These are phyloP conservation scores for Camelina sativa DNA, from an alignment of 345 rosid genomes.

Conservation along the genomic window DNA sequence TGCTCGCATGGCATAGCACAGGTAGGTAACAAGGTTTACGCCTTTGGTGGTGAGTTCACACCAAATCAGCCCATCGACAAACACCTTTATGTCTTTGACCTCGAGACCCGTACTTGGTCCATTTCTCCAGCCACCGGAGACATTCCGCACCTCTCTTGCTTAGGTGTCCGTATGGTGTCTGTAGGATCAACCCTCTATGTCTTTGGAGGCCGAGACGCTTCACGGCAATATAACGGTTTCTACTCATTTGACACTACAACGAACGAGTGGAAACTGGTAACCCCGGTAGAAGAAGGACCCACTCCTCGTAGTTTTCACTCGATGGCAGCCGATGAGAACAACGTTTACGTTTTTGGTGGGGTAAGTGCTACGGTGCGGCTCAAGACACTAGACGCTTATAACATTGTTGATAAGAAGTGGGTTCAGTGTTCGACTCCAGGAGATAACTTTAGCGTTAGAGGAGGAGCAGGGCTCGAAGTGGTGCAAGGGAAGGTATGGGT, in stretches of 20 bases:
- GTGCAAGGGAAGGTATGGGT: slow-evolving; percentile 43
- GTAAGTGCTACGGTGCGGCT: neutral
- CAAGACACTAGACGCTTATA: slow-evolving; percentile 33
- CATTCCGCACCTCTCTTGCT: slow-evolving; percentile 33
- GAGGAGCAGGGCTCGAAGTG: slow-evolving; percentile 42
- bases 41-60: slow-evolving; percentile 42
- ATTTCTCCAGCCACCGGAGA: slow-evolving; percentile 37
- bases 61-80: slow-evolving; percentile 42
- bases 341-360: slow-evolving; percentile 43
- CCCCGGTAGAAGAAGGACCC: slow-evolving; percentile 41
- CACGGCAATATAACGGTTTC: slow-evolving; percentile 35
- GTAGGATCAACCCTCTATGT: slow-evolving; percentile 28
- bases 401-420: slow-evolving; percentile 38
- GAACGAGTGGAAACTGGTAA: slow-evolving; percentile 39
- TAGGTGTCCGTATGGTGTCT: slow-evolving; percentile 40
- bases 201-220: slow-evolving; percentile 42
- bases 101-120: slow-evolving; percentile 37
- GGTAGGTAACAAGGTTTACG: slow-evolving; percentile 40
- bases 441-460: slow-evolving; percentile 27
- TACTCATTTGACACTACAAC: slow-evolving; percentile 38
- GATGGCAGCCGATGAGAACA: slow-evolving; percentile 41
- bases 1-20: slow-evolving; percentile 42
- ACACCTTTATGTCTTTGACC: slow-evolving; percentile 37
- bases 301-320: slow-evolving; percentile 46
- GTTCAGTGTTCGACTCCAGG: slow-evolving; percentile 18